Evolutionary conservation across 768 basidiomycete genomes (phyloP), one percentile per base, ranked within the genome.

Genomic region (Hydnomerulius pinastri): DNA sequence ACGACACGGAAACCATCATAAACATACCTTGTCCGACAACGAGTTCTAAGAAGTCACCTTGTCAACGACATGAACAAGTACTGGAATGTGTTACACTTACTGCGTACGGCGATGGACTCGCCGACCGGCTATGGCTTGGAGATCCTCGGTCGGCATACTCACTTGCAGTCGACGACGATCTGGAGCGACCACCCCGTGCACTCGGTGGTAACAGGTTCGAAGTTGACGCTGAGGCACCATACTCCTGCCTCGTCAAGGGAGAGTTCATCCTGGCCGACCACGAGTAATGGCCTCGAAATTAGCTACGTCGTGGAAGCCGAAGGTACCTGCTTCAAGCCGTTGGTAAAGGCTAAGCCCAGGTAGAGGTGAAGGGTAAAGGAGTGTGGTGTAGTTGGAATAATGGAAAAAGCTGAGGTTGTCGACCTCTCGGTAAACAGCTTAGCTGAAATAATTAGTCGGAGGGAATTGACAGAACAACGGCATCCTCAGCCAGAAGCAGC

Each of bases 51-150:
- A n/a, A 23, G n/a, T 23, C 7, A 9, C 21, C 4, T 42, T 60
- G 15, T 55, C 43, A 13, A 18, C 6, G 29, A 1, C 10, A 37
- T 4, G 9, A n/a, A 13, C 12, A 23, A 24, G 21, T 15, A 32
- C 3, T 11, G 20, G 8, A 5, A 32, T 18, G 10, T 5, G 3
- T 10, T 4, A 6, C 12, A 57, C 68, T 58, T 46, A 68, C 67
- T n/a, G 43, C 6, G 43, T 66, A 62, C 1, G 58, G 53, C 0
- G 66, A 59, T 6, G 68, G 68, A 48, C 68, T 70, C 9, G 56
- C 43, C 10, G 66, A 57, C 51, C 68, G 60, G 40, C 17, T 40
- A 20, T 47, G 47, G 44, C 33, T 42, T 35, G 57, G 54, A 12
- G 58, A 51, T 45, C 57, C 43, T 41, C 50, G 56, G 42, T 46